Evolutionary conservation across 164 flowering plant genomes (phyloP), one percentile per base, ranked within the genome.

Genomic region (Vitis rotundifolia): DNA sequence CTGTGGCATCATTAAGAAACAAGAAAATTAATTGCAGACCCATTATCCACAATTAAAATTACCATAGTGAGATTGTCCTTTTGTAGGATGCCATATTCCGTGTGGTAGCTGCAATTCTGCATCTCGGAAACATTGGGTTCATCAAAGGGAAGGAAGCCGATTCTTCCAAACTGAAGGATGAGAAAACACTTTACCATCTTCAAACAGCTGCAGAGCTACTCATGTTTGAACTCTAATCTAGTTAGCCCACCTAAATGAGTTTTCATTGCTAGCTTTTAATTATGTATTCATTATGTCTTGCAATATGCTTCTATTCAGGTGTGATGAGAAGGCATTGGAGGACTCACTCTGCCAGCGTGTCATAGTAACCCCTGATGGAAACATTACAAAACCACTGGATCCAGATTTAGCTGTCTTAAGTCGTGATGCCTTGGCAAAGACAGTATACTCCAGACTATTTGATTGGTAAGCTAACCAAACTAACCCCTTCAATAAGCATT

Each of bases 291-390:
- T 16, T 59, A 44, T 61, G 16, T 56, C 63, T 70, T 51, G 44
- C 5, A 50, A 29, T 19, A 19, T 69, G 49, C 26, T 72, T 71
- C 9, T 58, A 11, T 57, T 37, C 82, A 91, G 97, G 92, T 91
- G 97, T 71, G 77, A 88, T 76, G 83, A 76, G 62, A 80, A 84
- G 76, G 76, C 85, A 51, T 84, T 91, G 22, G 89, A 88, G 73
- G 93, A 88, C 68, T 85, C 97, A 8, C 87, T 91, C 12, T 85
- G 88, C 73, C 68, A 88, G 78, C 91, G 97, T 69, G 97, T 91
- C 9, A 91, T 91, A 64, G 93, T 91, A 58, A 91, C 97, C 56
- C 97, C 89, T 16, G 97, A 88, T 75, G 97, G 88, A 16, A 84
- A 81, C 77, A 89, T 91, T 28, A 90, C 90, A 61, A 90, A 88